phyloP scores from a whole-genome alignment of 2,329 filamentous ascomycete genomes.

The Daldinia sp. region DNA sequence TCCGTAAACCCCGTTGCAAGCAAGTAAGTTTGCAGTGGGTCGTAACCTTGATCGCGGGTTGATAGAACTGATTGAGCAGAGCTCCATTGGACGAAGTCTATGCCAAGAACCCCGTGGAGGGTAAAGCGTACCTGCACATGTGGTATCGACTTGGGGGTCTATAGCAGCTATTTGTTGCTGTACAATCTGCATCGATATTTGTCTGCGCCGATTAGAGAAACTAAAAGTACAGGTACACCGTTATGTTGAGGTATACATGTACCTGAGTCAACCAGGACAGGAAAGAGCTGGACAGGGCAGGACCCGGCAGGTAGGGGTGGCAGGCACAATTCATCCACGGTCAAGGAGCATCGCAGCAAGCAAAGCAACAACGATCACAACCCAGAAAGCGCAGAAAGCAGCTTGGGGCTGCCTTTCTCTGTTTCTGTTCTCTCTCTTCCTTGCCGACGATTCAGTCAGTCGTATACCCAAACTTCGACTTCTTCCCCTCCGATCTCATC shows the following conservation, averaged over 20 bases:
- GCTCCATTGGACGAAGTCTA: constrained; percentile 26
- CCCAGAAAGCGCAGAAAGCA: constrained; percentile 26
- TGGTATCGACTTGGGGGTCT: constrained; percentile 28
- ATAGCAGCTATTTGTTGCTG: constrained; percentile 12
- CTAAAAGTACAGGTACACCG: constrained; percentile 1
- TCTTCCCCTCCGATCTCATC: constrained; percentile 38
- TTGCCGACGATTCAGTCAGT: constrained; percentile 18
- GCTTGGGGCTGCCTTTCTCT: constrained; percentile 32
- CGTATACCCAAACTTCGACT: constrained; percentile 37
- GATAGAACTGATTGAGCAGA: constrained; percentile 20
- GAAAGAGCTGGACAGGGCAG: constrained; percentile 19
- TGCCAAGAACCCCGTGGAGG: constrained; percentile 26
- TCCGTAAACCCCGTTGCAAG: constrained; percentile 20
- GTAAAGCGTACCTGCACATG: constrained; percentile 13
- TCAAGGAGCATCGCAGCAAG: constrained; percentile 27
- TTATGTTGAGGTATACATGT: neutral
- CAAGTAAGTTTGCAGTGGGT: constrained; percentile 28
- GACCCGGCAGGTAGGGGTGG: constrained; percentile 17
- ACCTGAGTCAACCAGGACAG: neutral
- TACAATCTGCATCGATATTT: constrained; percentile 29
- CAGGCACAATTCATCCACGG: constrained; percentile 29
- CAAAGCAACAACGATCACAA: constrained; percentile 16
- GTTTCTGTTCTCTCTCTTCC: constrained; percentile 25
- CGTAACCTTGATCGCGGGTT: constrained; percentile 33
- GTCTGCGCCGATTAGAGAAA: neutral